Percentiles rank a stretch among this genome's conserved stretches.
These are phyloP conservation scores for Rhizophora mangle DNA, from an alignment of 345 rosid genomes.

Conservation along the genomic window DNA sequence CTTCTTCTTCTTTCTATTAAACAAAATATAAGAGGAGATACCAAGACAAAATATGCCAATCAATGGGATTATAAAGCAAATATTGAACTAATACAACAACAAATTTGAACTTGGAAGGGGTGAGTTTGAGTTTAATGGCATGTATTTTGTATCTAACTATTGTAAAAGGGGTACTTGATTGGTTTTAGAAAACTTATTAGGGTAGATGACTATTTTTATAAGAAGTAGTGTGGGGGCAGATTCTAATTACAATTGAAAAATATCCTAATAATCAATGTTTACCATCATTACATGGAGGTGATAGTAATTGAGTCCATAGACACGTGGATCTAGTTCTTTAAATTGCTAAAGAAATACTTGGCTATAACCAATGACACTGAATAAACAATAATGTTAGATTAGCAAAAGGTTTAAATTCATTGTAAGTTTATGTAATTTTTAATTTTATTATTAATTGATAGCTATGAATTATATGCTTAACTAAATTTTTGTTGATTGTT, in stretches of 20 bases:
- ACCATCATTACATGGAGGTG: not conserved
- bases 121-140: not conserved
- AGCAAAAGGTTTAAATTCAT: not conserved
- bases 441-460: too few species aligned
- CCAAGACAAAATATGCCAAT: not conserved
- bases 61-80: not conserved
- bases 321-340: too few species aligned
- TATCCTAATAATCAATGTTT: not conserved
- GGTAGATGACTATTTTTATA: not conserved
- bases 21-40: not conserved
- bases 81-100: not conserved
- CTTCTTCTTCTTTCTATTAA: too few species aligned
- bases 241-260: too few species aligned
- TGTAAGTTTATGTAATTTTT: too few species aligned
- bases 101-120: not conserved
- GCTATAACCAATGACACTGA: not conserved
- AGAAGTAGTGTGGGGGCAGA: too few species aligned
- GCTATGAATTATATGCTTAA: too few species aligned
- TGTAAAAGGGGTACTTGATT: not conserved
- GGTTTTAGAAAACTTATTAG: not conserved
- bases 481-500: not conserved
- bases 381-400: not conserved
- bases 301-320: too few species aligned
- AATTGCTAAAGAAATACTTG: too few species aligned
- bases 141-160: not conserved